phyloP scores from a whole-genome alignment of 1,284 basidiomycete genomes.

The Rugosomyces carneus region DNA sequence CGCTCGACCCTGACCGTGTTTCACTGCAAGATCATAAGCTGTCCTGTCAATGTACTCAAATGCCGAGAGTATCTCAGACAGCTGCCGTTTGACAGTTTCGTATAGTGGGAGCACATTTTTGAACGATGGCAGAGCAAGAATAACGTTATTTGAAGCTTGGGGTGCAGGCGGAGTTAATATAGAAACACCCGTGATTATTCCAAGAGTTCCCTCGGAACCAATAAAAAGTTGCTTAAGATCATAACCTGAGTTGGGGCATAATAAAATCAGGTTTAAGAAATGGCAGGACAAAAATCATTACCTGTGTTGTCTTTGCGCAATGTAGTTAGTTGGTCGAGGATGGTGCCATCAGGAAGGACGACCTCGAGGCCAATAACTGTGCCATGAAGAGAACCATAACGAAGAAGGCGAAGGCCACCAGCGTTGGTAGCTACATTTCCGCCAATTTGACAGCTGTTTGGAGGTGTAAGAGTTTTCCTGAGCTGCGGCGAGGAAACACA shows the following conservation, averaged over 20 bases:
- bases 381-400: conserved; percentile 95
- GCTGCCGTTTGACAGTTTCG: conserved; percentile 62
- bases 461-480: conserved; percentile 6
- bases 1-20: conserved; percentile 66
- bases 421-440: conserved; percentile 98
- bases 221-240: conserved; percentile 99
- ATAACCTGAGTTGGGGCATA: conserved; percentile 64
- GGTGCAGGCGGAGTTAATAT: conserved; percentile 93
- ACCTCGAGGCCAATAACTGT: conserved; percentile 96
- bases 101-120: conserved; percentile 70
- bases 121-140: conserved; percentile 70
- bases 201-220: conserved; percentile 94
- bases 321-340: conserved; percentile 79
- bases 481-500: conserved; percentile 19
- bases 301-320: conserved; percentile 98
- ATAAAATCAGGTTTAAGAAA: conserved; percentile 5
- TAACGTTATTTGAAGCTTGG: conserved; percentile 73
- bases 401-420: conserved; percentile 87
- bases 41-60: conserved; percentile 96
- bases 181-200: conserved; percentile 92
- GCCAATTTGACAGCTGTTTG: conserved; percentile 87
- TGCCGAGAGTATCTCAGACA: conserved; percentile 95
- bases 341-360: conserved; percentile 94
- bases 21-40: conserved; percentile 81
- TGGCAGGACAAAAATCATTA: conserved; percentile 26